Conservation (phyloP, 352 stramenopile species). For the Phytophthora tubulina region DNA sequence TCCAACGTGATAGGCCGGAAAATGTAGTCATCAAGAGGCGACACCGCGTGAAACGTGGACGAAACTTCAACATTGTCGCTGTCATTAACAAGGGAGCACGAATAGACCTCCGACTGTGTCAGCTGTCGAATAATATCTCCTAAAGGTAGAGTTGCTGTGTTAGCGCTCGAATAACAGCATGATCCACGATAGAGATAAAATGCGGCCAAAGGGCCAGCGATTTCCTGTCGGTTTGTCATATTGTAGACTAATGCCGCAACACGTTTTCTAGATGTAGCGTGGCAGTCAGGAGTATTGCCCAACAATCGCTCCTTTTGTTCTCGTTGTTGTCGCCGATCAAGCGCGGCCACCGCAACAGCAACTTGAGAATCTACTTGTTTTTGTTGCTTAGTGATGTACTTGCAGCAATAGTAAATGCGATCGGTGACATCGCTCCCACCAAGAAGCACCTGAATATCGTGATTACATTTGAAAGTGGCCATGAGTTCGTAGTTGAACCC, state of each 20-base stretch:
- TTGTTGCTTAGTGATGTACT: conserved; percentile 22
- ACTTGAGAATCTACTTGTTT: conserved; percentile 13
- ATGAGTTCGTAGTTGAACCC: conserved; percentile 18
- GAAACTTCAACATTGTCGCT: background rate
- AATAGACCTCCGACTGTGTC: background rate
- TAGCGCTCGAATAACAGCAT: conserved; percentile 12
- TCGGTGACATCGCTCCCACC: background rate
- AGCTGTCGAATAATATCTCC: conserved; percentile 4
- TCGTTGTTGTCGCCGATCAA: conserved; percentile 2
- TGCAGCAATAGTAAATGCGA: conserved; percentile 16
- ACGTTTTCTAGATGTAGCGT: background rate
- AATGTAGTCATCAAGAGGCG: background rate
- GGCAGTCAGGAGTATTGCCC: background rate
- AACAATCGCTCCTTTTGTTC: background rate
- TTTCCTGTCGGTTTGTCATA: conserved; percentile 16
- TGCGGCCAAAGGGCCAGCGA: conserved; percentile 12
- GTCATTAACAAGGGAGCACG: background rate
- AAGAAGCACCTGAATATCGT: conserved; percentile 3
- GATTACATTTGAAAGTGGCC: conserved; percentile 15
- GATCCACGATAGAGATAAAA: conserved; percentile 1
- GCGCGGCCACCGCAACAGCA: background rate
- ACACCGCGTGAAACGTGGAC: background rate
- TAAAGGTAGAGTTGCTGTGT: background rate
- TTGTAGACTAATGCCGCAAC: conserved; percentile 2
- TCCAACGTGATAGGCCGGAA: background rate